A percentile compares a stretch with the other conserved stretches of the same genome.
These are phyloP conservation scores for Trichoderma reesei DNA, from an alignment of 495 filamentous ascomycete species.

Conservation along the genomic window DNA sequence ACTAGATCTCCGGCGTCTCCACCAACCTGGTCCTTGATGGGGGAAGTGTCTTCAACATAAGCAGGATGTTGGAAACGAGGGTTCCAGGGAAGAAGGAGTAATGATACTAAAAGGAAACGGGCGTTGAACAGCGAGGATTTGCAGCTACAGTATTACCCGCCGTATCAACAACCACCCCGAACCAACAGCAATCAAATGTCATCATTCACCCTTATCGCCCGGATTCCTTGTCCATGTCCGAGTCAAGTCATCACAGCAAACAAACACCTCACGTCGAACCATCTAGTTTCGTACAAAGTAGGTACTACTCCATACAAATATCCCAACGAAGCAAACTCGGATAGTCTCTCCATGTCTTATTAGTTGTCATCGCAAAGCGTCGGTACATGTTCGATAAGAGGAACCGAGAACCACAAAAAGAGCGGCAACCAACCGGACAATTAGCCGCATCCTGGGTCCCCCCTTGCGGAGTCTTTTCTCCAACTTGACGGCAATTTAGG, in stretches of 20 bases:
- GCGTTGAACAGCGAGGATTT: neutral
- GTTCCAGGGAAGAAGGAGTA: neutral
- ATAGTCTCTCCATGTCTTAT: too few relatives aligned
- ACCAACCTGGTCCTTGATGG: neutral
- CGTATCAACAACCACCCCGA: neutral
- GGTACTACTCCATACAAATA: too few relatives aligned
- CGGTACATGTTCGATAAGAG: neutral
- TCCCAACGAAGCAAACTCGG: too few relatives aligned
- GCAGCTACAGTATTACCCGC: neutral
- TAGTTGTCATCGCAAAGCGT: neutral
- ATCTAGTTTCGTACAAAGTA: neutral
- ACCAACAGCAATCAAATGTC: neutral
- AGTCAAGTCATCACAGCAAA: neutral
- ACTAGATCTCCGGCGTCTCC: neutral
- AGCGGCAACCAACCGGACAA: constrained; percentile 8
- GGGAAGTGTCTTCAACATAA: neutral
- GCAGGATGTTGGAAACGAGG: neutral
- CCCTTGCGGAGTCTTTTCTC: neutral
- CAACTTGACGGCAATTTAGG: neutral
- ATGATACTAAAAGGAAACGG: neutral
- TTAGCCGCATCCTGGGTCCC: constrained; percentile 1
- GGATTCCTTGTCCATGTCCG: neutral
- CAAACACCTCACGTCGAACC: too few relatives aligned
- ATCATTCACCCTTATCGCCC: neutral
- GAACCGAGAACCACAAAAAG: neutral